A percentile compares a stretch with the other conserved stretches of the same genome.
phyloP scores from a whole-genome alignment of 441 rosid species.

The Gossypium trilobum region DNA sequence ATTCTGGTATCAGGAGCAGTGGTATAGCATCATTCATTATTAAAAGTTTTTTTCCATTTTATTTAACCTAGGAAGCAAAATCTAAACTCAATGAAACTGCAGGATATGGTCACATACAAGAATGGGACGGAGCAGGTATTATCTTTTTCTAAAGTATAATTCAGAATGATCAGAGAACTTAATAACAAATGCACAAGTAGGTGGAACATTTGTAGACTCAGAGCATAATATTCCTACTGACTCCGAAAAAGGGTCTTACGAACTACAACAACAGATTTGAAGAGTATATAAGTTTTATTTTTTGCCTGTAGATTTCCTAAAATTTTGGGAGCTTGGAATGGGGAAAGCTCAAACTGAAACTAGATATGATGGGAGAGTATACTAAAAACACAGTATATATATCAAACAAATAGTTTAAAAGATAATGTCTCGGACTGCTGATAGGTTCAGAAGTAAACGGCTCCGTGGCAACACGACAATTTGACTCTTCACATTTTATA shows the following conservation, averaged over 20 bases:
- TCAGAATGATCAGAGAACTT: not conserved
- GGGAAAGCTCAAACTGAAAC: not conserved
- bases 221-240: not conserved
- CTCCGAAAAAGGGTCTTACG: not conserved
- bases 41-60: not conserved
- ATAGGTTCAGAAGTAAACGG: not conserved
- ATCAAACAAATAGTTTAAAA: not conserved
- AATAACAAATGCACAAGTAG: not conserved
- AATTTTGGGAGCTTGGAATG: not conserved
- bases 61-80: slow-evolving; percentile 10
- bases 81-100: slow-evolving; percentile 25
- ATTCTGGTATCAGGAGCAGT: slow-evolving; percentile 78
- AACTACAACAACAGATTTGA: not conserved
- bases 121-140: slow-evolving; percentile 74
- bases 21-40: slow-evolving; percentile 33
- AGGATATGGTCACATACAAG: slow-evolving; percentile 66
- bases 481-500: not conserved
- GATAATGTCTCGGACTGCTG: not conserved
- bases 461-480: not conserved
- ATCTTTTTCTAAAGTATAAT: not conserved
- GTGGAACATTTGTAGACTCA: not conserved
- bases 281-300: not conserved
- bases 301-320: not conserved
- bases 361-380: slow-evolving; percentile 1
- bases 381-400: not conserved